Conservation (phyloP, 176 grass and related monocot species). For the Raddia distichophylla region DNA sequence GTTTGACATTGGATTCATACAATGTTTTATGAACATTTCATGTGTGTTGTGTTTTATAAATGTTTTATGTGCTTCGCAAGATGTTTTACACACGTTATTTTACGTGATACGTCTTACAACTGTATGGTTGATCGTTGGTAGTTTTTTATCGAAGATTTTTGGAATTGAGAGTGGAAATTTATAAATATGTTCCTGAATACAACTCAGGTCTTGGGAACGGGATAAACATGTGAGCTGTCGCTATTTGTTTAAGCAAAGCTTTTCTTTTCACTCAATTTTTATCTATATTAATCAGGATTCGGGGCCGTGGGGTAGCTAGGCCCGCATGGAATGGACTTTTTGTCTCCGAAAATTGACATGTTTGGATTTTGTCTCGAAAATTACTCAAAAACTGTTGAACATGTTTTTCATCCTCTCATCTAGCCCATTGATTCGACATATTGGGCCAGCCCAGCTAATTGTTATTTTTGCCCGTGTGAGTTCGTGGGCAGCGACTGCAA, state of each 20-base stretch:
- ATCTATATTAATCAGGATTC: background rate
- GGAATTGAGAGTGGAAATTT: background rate
- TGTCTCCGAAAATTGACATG: too few species aligned
- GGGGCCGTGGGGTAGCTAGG: too few species aligned
- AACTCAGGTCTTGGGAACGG: background rate
- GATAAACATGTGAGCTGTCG: constrained; percentile 29
- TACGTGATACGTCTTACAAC: too few species aligned
- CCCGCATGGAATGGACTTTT: background rate
- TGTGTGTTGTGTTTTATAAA: too few species aligned
- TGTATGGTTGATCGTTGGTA: too few species aligned
- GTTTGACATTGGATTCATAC: too few species aligned
- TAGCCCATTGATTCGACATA: background rate
- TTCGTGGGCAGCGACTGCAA: too few species aligned
- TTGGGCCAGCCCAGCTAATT: background rate
- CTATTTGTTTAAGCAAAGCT: constrained; percentile 23
- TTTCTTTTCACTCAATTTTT: background rate
- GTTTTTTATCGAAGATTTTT: too few species aligned
- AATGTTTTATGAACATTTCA: too few species aligned
- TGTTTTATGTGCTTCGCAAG: too few species aligned
- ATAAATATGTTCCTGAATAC: background rate
- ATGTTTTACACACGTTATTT: too few species aligned
- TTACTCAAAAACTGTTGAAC: background rate
- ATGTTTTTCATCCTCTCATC: background rate
- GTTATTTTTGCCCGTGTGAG: background rate
- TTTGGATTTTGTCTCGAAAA: background rate